Evolutionary conservation across 179 eudicot genomes (phyloP), one percentile per base, ranked within the genome.

Genomic region (Camellia oleifera): DNA sequence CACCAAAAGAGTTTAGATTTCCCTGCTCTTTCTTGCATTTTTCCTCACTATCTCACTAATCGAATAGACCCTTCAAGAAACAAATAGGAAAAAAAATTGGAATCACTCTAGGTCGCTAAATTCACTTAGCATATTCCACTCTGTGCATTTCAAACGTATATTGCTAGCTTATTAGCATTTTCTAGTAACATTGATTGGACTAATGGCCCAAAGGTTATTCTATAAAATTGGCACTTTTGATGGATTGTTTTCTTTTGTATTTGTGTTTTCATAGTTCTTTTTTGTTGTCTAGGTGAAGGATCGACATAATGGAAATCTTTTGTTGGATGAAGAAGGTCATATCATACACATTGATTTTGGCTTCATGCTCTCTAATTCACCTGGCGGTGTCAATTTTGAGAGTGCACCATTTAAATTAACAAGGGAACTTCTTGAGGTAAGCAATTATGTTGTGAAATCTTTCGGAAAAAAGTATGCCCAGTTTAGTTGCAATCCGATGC

Each of bases 381-480:
- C 99, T 50, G 99, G 98, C 11, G 99, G 99, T 78, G 99, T 96
- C 56, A 96, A 94, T 90, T 96, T 96, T 86, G 99, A 96, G 88
- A 96, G 99, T 87, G 99, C 99, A 18, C 99, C 99, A 58, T 96
- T 96, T 83, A 94, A 96, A 80, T 87, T 96, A 85, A 96, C 99
- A 46, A 93, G 99, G 81, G 99, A 96, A 86, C 99, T 96, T 86
- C 97, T 96, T 70, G 99, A 96, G 99, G 99, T 92, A 82, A 68
- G 84, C 13, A 32, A 67, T 11, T 1, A 67, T 14, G 17, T 4
- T 14, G 13, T 67, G 71, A 32, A 67, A 67, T 40, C 70, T 67
- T 67, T 32, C 40, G 40, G 40, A 32, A 32, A 32, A 32, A 32
- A 32, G 40, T 32, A 32, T 32, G 40, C 40, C 40, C 40, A 32